Conservation (phyloP, 2,329 filamentous ascomycete genomes). For the Coniochaeta sp. region DNA sequence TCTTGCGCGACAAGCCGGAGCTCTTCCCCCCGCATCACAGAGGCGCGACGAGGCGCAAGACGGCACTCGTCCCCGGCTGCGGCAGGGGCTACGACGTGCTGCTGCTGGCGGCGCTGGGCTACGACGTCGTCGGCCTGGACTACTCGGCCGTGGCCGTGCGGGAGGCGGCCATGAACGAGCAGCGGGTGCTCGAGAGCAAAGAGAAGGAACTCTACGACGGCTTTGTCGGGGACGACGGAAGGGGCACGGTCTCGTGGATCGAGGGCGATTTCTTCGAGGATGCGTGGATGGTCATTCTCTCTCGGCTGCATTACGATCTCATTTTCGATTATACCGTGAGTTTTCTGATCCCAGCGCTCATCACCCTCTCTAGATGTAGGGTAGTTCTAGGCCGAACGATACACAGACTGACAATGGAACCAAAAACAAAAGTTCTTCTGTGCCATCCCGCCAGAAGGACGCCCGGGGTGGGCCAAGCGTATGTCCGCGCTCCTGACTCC, state of each 20-base stretch:
- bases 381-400: too few relatives aligned
- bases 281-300: conserved; percentile 41
- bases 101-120: conserved; percentile 66
- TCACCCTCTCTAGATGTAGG: neutral
- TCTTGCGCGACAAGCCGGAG: conserved; percentile 37
- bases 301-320: conserved; percentile 50
- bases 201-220: conserved; percentile 33
- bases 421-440: conserved; percentile 60
- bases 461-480: conserved; percentile 45
- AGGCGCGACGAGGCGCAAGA: conserved; percentile 20
- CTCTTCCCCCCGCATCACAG: conserved; percentile 27
- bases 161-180: conserved; percentile 36
- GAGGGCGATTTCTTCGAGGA: conserved; percentile 61
- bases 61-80: conserved; percentile 72
- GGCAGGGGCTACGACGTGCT: conserved; percentile 77
- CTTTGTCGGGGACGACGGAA: conserved; percentile 24
- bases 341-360: too few relatives aligned
- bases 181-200: conserved; percentile 18
- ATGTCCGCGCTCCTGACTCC: conserved; percentile 42
- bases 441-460: conserved; percentile 46
- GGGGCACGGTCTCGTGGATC: conserved; percentile 49
- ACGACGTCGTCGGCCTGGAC: conserved; percentile 71
- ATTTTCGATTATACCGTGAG: conserved; percentile 58
- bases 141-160: conserved; percentile 41
- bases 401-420: neutral